phyloP scores from a whole-genome alignment of 176 grass and related monocot genomes.

The Bromus sterilis region DNA sequence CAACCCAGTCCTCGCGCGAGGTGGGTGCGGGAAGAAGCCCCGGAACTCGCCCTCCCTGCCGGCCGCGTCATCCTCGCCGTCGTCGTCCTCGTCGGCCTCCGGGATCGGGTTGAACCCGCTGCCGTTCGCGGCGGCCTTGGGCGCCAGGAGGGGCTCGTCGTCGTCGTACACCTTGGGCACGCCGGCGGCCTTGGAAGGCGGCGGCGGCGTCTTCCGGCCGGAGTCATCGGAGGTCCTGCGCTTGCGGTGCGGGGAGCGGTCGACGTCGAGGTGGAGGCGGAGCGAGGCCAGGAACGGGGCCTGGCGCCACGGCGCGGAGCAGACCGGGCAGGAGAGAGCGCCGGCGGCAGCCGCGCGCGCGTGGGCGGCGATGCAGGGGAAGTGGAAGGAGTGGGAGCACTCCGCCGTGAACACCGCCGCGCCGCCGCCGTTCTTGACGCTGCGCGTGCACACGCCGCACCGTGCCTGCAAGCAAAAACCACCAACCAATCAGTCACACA shows the following conservation, averaged over 20 bases:
- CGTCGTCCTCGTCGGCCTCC: conserved; percentile 50
- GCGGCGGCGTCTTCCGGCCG: conserved; percentile 2
- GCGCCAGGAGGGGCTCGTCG: conserved; percentile 58
- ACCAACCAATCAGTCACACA: neutral
- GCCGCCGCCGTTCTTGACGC: conserved; percentile 61
- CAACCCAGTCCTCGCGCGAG: conserved; percentile 7
- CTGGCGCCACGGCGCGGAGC: conserved; percentile 60
- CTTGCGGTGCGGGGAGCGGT: conserved; percentile 16
- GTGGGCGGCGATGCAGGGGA: conserved; percentile 72
- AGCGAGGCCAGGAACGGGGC: conserved; percentile 54
- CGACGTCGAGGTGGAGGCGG: conserved; percentile 13
- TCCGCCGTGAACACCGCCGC: conserved; percentile 92
- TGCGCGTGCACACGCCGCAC: conserved; percentile 64
- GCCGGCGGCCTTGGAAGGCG: neutral
- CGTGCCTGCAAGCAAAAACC: conserved; percentile 36
- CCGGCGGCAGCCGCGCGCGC: conserved; percentile 31
- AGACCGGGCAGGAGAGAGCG: conserved; percentile 66
- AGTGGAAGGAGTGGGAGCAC: conserved; percentile 89
- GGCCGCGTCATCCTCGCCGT: conserved; percentile 2
- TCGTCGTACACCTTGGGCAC: conserved; percentile 71
- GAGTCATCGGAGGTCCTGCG: neutral
- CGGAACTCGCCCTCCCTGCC: conserved; percentile 36
- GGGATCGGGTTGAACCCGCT: conserved; percentile 86
- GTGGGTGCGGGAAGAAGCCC: conserved; percentile 35
- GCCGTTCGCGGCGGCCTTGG: conserved; percentile 21